Conservation (phyloP, 1,284 basidiomycete species). For the Cryptococcus sp. region DNA sequence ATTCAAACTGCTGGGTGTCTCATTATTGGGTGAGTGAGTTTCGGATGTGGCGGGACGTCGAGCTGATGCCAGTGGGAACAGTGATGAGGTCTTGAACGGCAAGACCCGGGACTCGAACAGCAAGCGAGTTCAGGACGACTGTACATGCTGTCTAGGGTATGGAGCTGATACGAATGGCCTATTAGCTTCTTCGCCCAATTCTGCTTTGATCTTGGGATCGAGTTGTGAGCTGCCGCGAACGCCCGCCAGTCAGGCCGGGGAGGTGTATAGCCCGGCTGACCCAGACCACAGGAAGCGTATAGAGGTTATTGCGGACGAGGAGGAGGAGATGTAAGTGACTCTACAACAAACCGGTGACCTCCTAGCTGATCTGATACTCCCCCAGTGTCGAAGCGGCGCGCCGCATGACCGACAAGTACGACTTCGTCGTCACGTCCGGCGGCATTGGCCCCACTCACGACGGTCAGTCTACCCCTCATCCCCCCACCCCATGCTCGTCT, state of each 20-base stretch:
- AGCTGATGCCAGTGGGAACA: constrained; percentile 7
- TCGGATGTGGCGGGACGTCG: not conserved
- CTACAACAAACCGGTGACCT: not conserved
- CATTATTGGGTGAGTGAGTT: constrained; percentile 39
- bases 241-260: not conserved
- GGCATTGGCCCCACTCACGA: constrained; percentile 81
- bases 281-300: constrained; percentile 64
- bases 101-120: constrained; percentile 72
- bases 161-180: not conserved
- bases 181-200: constrained; percentile 72
- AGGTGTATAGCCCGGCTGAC: not conserved
- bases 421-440: constrained; percentile 82
- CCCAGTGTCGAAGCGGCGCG: constrained; percentile 74
- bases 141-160: not conserved
- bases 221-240: constrained; percentile 60
- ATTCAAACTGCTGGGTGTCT: constrained; percentile 57
- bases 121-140: constrained; percentile 34
- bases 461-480: constrained; percentile 51
- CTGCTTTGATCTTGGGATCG: constrained; percentile 82
- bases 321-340: constrained; percentile 71
- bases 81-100: constrained; percentile 54
- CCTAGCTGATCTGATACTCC: constrained; percentile 1
- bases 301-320: constrained; percentile 88
- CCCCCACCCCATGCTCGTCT: not conserved
- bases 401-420: constrained; percentile 75